Evolutionary conservation across 2,329 filamentous ascomycete species (phyloP).

Genomic region (Hymenoscyphus fraxineus): DNA sequence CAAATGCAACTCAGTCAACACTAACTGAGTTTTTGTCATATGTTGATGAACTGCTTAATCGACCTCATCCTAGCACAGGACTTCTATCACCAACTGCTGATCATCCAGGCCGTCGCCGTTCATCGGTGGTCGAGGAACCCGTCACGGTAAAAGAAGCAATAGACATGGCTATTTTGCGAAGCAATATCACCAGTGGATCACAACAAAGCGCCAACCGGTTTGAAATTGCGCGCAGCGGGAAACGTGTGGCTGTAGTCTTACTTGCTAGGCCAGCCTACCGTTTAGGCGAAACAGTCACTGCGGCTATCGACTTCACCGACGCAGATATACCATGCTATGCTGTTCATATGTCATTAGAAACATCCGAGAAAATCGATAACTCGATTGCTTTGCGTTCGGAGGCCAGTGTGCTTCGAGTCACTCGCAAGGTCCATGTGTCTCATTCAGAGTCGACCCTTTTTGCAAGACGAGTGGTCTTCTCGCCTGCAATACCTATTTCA

Average conservation of each 20-base stretch:
- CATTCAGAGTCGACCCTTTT: conserved; percentile 81
- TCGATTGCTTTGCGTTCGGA: conserved; percentile 79
- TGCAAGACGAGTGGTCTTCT: conserved; percentile 74
- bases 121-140: conserved; percentile 53
- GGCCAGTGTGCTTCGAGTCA: conserved; percentile 81
- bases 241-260: conserved; percentile 84
- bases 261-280: conserved; percentile 84
- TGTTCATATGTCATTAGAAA: conserved; percentile 79
- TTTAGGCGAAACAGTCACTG: conserved; percentile 80
- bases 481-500: conserved; percentile 73
- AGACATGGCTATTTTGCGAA: conserved; percentile 83
- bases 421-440: conserved; percentile 73
- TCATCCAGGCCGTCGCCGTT: conserved; percentile 53
- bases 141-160: conserved; percentile 77
- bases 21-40: conserved; percentile 70
- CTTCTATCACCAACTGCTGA: conserved; percentile 69
- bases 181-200: conserved; percentile 63
- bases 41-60: conserved; percentile 68
- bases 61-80: conserved; percentile 51
- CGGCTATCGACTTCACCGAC: conserved; percentile 77
- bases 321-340: conserved; percentile 81
- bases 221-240: conserved; percentile 89
- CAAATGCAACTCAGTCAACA: conserved; percentile 36
- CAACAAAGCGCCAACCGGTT: conserved; percentile 87
- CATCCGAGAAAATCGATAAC: conserved; percentile 76